phyloP scores from a whole-genome alignment of 257 asterid species.

The Galeopsis tetrahit region DNA sequence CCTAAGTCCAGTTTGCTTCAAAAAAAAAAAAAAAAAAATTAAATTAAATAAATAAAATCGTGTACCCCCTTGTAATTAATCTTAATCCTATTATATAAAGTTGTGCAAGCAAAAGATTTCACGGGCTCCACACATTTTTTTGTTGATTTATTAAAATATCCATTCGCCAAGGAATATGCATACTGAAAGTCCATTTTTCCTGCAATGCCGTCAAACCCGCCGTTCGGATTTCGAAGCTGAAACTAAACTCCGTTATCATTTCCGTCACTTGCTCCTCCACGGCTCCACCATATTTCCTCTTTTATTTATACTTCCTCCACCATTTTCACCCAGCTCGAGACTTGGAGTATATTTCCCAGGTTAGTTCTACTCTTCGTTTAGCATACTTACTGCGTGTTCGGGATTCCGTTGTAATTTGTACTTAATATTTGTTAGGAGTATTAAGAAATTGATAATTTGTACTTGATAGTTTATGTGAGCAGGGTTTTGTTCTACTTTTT shows the following conservation, averaged over 20 bases:
- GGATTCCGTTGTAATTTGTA: neutral
- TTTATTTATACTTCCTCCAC: slow-evolving; percentile 28
- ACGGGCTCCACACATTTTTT: slow-evolving; percentile 38
- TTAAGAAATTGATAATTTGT: neutral
- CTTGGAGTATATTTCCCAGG: slow-evolving; percentile 27
- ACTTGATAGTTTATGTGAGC: neutral
- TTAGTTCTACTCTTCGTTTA: slow-evolving; percentile 26
- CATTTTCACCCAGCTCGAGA: slow-evolving; percentile 28
- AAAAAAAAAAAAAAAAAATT: no score
- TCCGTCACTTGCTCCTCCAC: slow-evolving; percentile 24
- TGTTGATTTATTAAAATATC: neutral
- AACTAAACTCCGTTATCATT: slow-evolving; percentile 32
- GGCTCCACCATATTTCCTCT: slow-evolving; percentile 5
- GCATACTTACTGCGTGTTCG: slow-evolving; percentile 13
- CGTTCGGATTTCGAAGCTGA: slow-evolving; percentile 18
- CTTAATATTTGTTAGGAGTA: neutral
- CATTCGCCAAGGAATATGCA: slow-evolving; percentile 10
- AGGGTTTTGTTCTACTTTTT: slow-evolving; percentile 9
- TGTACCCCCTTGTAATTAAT: no score
- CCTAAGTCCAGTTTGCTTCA: no score
- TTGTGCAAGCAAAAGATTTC: slow-evolving; percentile 4
- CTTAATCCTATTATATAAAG: no score
- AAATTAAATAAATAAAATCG: no score
- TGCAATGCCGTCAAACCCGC: slow-evolving; percentile 29
- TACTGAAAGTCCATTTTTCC: neutral